Percentiles rank a stretch among this genome's conserved stretches.
Conservation (phyloP, 73 alveolate species). For the Urostyla sp. region DNA sequence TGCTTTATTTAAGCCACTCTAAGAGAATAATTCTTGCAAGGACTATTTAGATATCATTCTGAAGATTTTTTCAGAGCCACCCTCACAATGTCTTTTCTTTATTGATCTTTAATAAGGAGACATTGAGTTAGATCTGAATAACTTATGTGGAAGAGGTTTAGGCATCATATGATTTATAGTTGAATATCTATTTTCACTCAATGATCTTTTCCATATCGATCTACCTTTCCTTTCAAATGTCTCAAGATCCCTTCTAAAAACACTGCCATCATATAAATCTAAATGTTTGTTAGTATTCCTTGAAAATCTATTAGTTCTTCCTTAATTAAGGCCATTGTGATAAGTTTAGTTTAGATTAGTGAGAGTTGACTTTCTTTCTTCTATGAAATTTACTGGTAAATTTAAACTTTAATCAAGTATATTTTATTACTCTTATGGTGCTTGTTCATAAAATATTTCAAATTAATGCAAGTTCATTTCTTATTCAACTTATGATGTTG, state of each 20-base stretch:
- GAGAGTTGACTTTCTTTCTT: neutral
- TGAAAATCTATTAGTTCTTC: neutral
- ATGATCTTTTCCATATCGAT: neutral
- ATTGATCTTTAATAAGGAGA: neutral
- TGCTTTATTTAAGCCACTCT: too few relatives aligned
- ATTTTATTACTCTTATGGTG: too few relatives aligned
- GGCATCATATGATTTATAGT: constrained; percentile 18
- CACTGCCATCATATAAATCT: constrained; percentile 17
- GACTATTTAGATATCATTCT: neutral
- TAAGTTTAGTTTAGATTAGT: neutral
- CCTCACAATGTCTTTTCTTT: neutral
- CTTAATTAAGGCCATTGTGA: neutral
- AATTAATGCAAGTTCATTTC: neutral
- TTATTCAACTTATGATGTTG: neutral
- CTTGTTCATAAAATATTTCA: constrained; percentile 8
- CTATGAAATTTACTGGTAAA: neutral
- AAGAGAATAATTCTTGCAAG: too few relatives aligned
- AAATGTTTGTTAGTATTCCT: constrained; percentile 2
- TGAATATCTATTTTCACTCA: neutral
- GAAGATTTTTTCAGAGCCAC: neutral
- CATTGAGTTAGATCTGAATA: constrained; percentile 1
- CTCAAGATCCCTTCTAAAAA: constrained; percentile 7
- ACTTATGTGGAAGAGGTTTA: neutral
- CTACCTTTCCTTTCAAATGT: constrained; percentile 2
- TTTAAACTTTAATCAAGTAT: neutral